Conservation (phyloP, 352 stramenopile genomes). For the Elongisporangium prolatum region DNA sequence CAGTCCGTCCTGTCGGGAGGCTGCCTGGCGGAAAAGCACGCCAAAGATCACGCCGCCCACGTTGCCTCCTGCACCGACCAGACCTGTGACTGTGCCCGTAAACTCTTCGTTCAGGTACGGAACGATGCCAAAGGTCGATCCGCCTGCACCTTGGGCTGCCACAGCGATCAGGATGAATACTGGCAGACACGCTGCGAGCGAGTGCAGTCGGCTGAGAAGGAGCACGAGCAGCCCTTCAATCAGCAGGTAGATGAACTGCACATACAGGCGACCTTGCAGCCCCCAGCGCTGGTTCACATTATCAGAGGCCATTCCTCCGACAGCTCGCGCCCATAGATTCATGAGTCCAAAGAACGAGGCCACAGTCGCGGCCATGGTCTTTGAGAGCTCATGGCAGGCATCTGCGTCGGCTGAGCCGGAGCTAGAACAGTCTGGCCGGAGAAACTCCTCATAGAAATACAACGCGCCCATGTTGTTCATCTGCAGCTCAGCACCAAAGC, state of each 20-base stretch:
- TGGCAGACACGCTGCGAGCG: constrained; percentile 66
- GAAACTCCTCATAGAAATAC: constrained; percentile 92
- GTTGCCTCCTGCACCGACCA: constrained; percentile 67
- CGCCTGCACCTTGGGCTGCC: constrained; percentile 83
- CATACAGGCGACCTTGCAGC: constrained; percentile 85
- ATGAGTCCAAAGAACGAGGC: constrained; percentile 93
- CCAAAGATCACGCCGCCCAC: constrained; percentile 65
- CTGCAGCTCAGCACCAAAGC: constrained; percentile 94
- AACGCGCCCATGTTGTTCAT: constrained; percentile 94
- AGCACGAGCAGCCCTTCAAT: constrained; percentile 81
- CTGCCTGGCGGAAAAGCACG: constrained; percentile 50
- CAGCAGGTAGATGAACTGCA: constrained; percentile 80
- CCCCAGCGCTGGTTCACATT: constrained; percentile 74
- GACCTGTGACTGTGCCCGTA: constrained; percentile 56
- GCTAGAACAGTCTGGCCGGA: constrained; percentile 36
- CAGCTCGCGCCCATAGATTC: constrained; percentile 90
- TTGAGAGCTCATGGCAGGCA: constrained; percentile 40
- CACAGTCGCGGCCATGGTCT: constrained; percentile 73
- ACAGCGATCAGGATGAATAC: constrained; percentile 91
- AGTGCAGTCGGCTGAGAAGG: constrained; percentile 77
- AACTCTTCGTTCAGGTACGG: constrained; percentile 67
- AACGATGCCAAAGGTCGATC: constrained; percentile 65
- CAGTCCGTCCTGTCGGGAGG: constrained; percentile 29
- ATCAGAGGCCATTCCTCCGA: constrained; percentile 87
- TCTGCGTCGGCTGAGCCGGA: constrained; percentile 5